phyloP scores from a whole-genome alignment of 2,329 filamentous ascomycete genomes.

The Trichoderma citrinoviride region DNA sequence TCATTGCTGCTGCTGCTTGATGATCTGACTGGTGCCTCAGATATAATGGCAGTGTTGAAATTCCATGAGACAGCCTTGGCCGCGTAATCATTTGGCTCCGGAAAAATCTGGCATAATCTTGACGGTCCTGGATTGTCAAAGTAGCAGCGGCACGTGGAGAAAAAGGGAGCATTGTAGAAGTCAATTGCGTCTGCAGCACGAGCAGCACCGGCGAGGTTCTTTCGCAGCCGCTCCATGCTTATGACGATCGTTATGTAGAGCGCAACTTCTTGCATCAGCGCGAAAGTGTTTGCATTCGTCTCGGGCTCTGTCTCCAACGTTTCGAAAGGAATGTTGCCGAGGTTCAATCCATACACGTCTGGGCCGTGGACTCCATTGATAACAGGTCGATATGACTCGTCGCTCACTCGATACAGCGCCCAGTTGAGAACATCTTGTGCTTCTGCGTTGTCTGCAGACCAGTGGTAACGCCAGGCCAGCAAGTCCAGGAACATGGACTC shows the following conservation, averaged over 20 bases:
- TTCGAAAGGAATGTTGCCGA: neutral
- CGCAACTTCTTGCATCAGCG: neutral
- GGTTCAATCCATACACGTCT: neutral
- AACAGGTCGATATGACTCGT: neutral
- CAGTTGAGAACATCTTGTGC: neutral
- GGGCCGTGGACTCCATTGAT: neutral
- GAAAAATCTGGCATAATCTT: neutral
- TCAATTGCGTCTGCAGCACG: constrained; percentile 2
- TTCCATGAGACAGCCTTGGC: neutral
- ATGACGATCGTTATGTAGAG: neutral
- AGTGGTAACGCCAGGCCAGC: neutral
- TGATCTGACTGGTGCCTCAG: neutral
- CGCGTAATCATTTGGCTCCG: neutral
- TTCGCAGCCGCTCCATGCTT: neutral
- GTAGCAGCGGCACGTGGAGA: constrained; percentile 3
- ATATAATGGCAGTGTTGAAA: neutral
- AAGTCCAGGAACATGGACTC: neutral
- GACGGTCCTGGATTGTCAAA: neutral
- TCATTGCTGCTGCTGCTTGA: neutral
- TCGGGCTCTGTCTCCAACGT: neutral
- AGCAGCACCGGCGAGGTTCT: constrained; percentile 6
- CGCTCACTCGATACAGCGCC: neutral
- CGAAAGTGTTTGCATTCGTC: neutral
- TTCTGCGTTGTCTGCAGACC: neutral
- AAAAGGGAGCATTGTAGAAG: neutral